Evolutionary conservation across 495 filamentous ascomycete genomes (phyloP).

Genomic region (Penicillium coffeae): DNA sequence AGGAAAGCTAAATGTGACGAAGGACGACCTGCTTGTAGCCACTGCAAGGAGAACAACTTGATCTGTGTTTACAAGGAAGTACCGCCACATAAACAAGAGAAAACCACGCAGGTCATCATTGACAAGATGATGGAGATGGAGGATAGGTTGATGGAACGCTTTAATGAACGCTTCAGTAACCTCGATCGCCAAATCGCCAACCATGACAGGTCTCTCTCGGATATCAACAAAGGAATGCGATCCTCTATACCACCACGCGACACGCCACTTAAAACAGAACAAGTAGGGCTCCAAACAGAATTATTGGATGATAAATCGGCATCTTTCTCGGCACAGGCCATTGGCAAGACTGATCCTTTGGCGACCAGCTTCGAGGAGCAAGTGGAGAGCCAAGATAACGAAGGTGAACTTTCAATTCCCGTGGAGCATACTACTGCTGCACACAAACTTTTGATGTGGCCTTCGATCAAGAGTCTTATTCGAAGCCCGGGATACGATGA

Average conservation of each 20-base stretch:
- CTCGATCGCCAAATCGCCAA: too few species aligned
- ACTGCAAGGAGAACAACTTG: constrained; percentile 55
- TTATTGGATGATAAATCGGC: neutral
- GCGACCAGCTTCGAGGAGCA: constrained; percentile 8
- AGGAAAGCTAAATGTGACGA: constrained; percentile 65
- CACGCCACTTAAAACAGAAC: constrained; percentile 17
- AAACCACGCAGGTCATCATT: constrained; percentile 35
- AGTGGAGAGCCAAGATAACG: constrained; percentile 21
- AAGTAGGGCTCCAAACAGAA: neutral
- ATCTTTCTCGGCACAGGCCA: neutral
- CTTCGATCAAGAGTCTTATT: constrained; percentile 57
- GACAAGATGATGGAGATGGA: constrained; percentile 30
- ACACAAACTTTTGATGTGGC: constrained; percentile 71
- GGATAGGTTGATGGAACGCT: constrained; percentile 15
- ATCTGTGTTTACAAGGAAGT: constrained; percentile 58
- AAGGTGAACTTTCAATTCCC: constrained; percentile 62
- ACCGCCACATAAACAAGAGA: constrained; percentile 54
- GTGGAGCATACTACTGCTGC: constrained; percentile 79
- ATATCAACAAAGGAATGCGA: neutral
- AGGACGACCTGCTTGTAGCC: constrained; percentile 54
- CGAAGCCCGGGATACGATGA: constrained; percentile 42
- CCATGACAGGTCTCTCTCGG: neutral
- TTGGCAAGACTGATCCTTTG: neutral
- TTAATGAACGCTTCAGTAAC: neutral
- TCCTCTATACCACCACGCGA: constrained; percentile 1